A percentile compares a stretch with the other conserved stretches of the same genome.
Conservation (phyloP, 176 grass and related monocot genomes). For the Triticum urartu region DNA sequence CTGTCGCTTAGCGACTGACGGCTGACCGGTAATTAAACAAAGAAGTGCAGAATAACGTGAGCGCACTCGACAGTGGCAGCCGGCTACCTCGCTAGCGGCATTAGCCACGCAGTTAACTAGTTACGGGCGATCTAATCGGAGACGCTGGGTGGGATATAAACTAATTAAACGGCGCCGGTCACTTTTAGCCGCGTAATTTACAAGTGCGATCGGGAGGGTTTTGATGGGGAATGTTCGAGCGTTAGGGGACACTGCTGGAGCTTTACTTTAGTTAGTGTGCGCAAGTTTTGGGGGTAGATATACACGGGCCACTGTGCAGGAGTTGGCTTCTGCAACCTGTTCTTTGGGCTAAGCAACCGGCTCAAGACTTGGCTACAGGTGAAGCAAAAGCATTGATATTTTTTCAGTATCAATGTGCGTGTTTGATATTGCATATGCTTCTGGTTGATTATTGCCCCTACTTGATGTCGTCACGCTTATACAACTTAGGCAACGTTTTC, state of each 20-base stretch:
- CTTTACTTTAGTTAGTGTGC: no score
- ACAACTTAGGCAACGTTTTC: no score
- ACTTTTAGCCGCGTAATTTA: slow-evolving; percentile 18
- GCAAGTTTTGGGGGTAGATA: no score
- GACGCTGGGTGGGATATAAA: not conserved
- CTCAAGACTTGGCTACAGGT: not conserved
- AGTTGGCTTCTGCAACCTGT: no score
- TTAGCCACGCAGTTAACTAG: not conserved
- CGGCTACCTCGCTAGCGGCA: not conserved
- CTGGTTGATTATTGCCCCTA: not conserved
- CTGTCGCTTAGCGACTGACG: slow-evolving; percentile 8
- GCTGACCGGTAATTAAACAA: not conserved
- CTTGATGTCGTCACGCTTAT: not conserved
- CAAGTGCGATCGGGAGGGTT: not conserved
- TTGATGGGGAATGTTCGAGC: slow-evolving; percentile 30
- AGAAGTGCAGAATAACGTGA: not conserved
- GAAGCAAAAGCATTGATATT: not conserved
- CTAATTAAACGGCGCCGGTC: not conserved
- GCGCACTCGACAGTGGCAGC: not conserved
- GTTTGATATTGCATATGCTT: not conserved
- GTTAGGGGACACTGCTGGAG: no score
- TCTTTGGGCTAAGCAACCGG: not conserved
- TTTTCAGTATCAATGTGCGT: not conserved
- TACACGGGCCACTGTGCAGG: no score
- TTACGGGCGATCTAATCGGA: not conserved